Conservation (phyloP, 768 basidiomycete genomes). For the Lepiota brunneoincarnata region DNA sequence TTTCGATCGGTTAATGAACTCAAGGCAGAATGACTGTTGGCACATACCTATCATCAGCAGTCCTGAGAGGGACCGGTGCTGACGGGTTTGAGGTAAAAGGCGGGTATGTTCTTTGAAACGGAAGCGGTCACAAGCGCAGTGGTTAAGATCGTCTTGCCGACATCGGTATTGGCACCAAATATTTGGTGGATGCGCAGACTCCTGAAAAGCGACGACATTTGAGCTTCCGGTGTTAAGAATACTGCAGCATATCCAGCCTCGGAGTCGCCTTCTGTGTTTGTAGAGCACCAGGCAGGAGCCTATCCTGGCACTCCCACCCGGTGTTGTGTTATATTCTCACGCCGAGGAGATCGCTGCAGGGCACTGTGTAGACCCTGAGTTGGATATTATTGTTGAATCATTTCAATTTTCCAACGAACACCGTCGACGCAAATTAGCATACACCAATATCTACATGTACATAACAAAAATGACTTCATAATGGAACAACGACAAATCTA, state of each 20-base stretch:
- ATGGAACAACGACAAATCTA: too few relatives aligned
- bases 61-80: conserved; percentile 81
- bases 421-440: too few relatives aligned
- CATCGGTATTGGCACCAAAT: conserved; percentile 95
- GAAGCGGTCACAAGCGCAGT: conserved; percentile 82
- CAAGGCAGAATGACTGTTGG: background rate
- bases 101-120: conserved; percentile 46
- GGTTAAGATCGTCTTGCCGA: conserved; percentile 91
- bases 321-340: background rate
- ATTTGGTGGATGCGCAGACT: conserved; percentile 86
- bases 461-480: too few relatives aligned
- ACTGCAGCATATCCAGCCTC: background rate
- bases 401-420: too few relatives aligned
- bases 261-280: background rate
- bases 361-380: too few relatives aligned
- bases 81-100: conserved; percentile 84
- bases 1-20: conserved; percentile 1
- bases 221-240: too few relatives aligned
- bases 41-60: conserved; percentile 81
- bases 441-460: too few relatives aligned
- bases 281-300: too few relatives aligned
- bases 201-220: conserved; percentile 82
- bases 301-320: background rate
- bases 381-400: too few relatives aligned
- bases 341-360: background rate